Evolutionary conservation across 352 stramenopile species (phyloP).

Genomic region (Phytophthora macrochlamydospora): DNA sequence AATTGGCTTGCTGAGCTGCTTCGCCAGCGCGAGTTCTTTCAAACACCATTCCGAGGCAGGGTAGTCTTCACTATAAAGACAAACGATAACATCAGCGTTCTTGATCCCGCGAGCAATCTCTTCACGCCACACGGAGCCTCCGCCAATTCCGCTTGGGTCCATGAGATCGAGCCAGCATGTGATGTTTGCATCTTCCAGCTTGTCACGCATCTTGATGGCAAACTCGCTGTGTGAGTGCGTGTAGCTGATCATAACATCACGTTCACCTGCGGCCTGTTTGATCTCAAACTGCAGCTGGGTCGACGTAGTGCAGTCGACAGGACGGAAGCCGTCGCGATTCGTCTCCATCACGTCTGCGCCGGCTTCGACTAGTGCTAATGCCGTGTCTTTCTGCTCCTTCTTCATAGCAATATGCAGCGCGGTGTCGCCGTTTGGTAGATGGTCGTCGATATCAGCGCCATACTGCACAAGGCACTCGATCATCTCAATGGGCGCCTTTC

Average conservation of each 20-base stretch:
- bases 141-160: slow-evolving; percentile 81
- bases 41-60: slow-evolving; percentile 75
- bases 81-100: slow-evolving; percentile 76
- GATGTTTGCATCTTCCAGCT: slow-evolving; percentile 71
- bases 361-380: slow-evolving; percentile 59
- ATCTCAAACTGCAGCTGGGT: slow-evolving; percentile 86
- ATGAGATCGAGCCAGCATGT: slow-evolving; percentile 85
- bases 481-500: slow-evolving; percentile 55
- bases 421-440: slow-evolving; percentile 70
- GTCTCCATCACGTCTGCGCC: slow-evolving; percentile 70
- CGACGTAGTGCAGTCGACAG: slow-evolving; percentile 81
- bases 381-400: slow-evolving; percentile 60
- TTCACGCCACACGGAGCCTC: slow-evolving; percentile 82
- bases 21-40: slow-evolving; percentile 81
- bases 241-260: slow-evolving; percentile 91
- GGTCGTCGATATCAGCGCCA: slow-evolving; percentile 72
- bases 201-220: slow-evolving; percentile 71
- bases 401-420: slow-evolving; percentile 81
- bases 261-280: slow-evolving; percentile 75
- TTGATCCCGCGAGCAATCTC: slow-evolving; percentile 83
- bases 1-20: slow-evolving; percentile 69
- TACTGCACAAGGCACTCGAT: slow-evolving; percentile 55
- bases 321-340: slow-evolving; percentile 69
- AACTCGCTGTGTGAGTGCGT: slow-evolving; percentile 83
- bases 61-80: slow-evolving; percentile 80